Evolutionary conservation across 257 asterid genomes (phyloP).

Genomic region (Thymus quinquecostatus): DNA sequence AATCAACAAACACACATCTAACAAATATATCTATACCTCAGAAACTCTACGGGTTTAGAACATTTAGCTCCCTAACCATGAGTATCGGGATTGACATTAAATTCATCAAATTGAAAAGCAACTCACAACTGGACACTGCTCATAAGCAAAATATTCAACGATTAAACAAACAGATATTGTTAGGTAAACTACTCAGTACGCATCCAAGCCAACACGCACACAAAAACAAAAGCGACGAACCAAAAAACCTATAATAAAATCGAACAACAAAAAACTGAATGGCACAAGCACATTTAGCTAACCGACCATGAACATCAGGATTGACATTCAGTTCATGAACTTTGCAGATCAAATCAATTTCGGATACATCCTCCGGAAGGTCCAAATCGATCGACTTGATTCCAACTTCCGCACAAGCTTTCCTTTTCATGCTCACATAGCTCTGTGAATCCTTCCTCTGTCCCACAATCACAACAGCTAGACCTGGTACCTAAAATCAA

Average conservation of each 20-base stretch:
- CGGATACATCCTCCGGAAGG: slow-evolving; percentile 82
- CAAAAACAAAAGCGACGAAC: not conserved
- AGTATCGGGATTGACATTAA: slow-evolving; percentile 78
- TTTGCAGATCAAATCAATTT: slow-evolving; percentile 72
- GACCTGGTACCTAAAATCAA: slow-evolving; percentile 82
- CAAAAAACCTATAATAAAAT: not conserved
- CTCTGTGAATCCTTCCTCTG: slow-evolving; percentile 90
- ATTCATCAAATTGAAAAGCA: slow-evolving; percentile 72
- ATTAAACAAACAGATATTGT: not conserved
- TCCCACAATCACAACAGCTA: slow-evolving; percentile 96
- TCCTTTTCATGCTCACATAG: slow-evolving; percentile 93
- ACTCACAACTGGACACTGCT: slow-evolving; percentile 33
- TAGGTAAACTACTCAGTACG: not conserved
- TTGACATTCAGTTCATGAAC: slow-evolving; percentile 81
- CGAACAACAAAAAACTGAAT: slow-evolving; percentile 8
- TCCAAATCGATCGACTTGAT: slow-evolving; percentile 78
- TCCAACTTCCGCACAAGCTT: slow-evolving; percentile 92
- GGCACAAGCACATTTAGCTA: slow-evolving; percentile 11
- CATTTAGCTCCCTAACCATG: slow-evolving; percentile 58
- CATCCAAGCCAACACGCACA: slow-evolving; percentile 11
- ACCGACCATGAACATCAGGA: slow-evolving; percentile 92
- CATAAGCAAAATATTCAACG: not conserved
- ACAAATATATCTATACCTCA: not conserved
- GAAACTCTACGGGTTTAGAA: not conserved
- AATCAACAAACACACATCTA: slow-evolving; percentile 8